These are phyloP conservation scores for Trametes villosa DNA, from an alignment of 768 basidiomycete species.

Conservation along the genomic window DNA sequence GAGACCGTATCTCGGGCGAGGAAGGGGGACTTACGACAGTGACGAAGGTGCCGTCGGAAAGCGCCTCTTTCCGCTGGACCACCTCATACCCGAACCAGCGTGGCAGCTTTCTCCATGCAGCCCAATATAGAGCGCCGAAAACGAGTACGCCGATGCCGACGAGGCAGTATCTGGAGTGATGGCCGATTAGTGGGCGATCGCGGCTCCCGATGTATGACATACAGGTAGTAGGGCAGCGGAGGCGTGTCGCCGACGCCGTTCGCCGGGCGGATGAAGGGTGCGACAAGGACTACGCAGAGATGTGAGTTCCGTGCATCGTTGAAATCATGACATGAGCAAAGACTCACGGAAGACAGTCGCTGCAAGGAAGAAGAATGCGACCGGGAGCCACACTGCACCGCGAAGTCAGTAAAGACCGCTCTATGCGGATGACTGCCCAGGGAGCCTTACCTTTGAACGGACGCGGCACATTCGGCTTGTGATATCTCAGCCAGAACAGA, in stretches of 20 bases:
- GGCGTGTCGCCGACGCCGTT: conserved; percentile 62
- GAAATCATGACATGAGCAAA: not conserved
- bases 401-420: too few species aligned
- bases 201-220: conserved; percentile 31
- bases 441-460: conserved; percentile 41
- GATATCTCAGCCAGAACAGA: conserved; percentile 59
- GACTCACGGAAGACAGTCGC: conserved; percentile 54
- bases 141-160: conserved; percentile 33
- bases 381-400: conserved; percentile 3
- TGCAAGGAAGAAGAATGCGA: conserved; percentile 27
- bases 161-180: conserved; percentile 10
- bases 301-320: too few species aligned
- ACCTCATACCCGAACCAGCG: conserved; percentile 50
- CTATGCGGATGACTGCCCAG: too few species aligned
- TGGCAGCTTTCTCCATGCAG: conserved; percentile 48
- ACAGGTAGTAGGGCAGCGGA: conserved; percentile 39
- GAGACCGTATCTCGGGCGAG: not conserved
- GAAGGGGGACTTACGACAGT: conserved; percentile 42
- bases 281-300: conserved; percentile 46
- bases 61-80: conserved; percentile 48
- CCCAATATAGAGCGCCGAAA: conserved; percentile 27
- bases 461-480: conserved; percentile 50
- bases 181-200: not conserved
- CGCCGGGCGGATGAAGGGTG: conserved; percentile 57
- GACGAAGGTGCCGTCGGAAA: conserved; percentile 57